Evolutionary conservation across 2,329 filamentous ascomycete genomes (phyloP).

Genomic region (Arthrinium puccinioides): DNA sequence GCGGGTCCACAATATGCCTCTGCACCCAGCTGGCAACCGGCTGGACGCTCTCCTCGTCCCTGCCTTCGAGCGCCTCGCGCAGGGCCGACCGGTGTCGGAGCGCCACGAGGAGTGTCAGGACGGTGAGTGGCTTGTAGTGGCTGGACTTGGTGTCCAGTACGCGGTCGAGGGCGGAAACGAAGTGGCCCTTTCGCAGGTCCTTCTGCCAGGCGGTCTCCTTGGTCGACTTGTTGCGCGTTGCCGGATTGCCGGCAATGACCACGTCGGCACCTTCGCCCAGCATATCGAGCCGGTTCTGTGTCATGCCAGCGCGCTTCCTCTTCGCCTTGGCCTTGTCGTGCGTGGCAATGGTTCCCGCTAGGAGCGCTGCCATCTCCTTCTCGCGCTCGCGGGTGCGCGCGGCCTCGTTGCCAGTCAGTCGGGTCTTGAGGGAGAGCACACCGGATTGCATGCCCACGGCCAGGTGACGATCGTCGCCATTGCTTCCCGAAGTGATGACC

Average conservation of each 20-base stretch:
- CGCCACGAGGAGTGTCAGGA: constrained; percentile 73
- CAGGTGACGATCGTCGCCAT: constrained; percentile 80
- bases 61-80: constrained; percentile 68
- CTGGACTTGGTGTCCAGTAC: constrained; percentile 52
- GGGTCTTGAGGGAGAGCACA: constrained; percentile 81
- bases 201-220: constrained; percentile 70
- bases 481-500: constrained; percentile 62
- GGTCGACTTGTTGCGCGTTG: constrained; percentile 15
- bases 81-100: constrained; percentile 84
- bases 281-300: constrained; percentile 59
- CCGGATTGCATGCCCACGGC: constrained; percentile 93
- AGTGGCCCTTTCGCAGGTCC: constrained; percentile 71
- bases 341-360: constrained; percentile 70
- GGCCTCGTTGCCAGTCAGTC: constrained; percentile 78
- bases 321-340: constrained; percentile 68
- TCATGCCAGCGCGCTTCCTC: constrained; percentile 50
- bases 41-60: constrained; percentile 74
- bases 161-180: constrained; percentile 69
- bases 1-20: constrained; percentile 73
- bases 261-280: constrained; percentile 82
- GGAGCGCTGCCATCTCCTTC: constrained; percentile 76
- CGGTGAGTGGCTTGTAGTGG: constrained; percentile 52
- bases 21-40: constrained; percentile 80
- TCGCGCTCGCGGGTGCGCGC: constrained; percentile 67
- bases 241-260: constrained; percentile 67